Evolutionary conservation across 495 filamentous ascomycete species (phyloP), one percentile per base, ranked within the genome.

Genomic region (Aspergillus wentii): DNA sequence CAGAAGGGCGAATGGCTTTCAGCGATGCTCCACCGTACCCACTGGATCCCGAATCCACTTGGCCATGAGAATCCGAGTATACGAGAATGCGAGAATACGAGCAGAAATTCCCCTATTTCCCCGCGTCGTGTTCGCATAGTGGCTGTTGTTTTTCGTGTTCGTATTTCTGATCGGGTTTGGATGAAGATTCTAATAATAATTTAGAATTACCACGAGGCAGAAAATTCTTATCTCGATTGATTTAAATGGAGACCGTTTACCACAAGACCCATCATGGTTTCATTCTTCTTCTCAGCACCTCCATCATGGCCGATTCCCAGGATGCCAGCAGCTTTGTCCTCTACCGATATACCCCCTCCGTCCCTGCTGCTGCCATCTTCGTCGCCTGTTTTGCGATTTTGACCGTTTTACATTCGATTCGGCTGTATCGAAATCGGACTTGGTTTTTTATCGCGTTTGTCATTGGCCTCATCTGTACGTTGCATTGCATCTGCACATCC

Each of bases 291-390:
- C 26, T 29, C 6, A 25, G 10, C n/a, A n/a, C n/a, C n/a, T n/a
- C n/a, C n/a, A n/a, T n/a, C n/a, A n/a, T n/a, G n/a, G n/a, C n/a
- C n/a, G n/a, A n/a, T n/a, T n/a, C n/a, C n/a, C n/a, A n/a, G n/a
- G 26, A n/a, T 3, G 16, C 26, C 4, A 26, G 18, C 9, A 17
- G 10, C 19, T 56, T 38, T 22, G 41, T 33, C 7, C 39, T 56
- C 6, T 56, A 52, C 35, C 44, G 45, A 2, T 56, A 56, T 23
- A 49, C 40, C n/a, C 79, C 78, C 2, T 74, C 65, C 3, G 37
- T 76, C 17, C 56, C 53, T 3, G 70, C 68, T 1, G 77, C 71
- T 3, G 39, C 61, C 2, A 48, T 77, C 5, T 79, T 76, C 37
- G 45, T 65, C 4, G 53, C 52, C 6, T 46, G 77, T 2, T 83